Conservation (phyloP, 306 rosid genomes). For the Ceratonia siliqua region DNA sequence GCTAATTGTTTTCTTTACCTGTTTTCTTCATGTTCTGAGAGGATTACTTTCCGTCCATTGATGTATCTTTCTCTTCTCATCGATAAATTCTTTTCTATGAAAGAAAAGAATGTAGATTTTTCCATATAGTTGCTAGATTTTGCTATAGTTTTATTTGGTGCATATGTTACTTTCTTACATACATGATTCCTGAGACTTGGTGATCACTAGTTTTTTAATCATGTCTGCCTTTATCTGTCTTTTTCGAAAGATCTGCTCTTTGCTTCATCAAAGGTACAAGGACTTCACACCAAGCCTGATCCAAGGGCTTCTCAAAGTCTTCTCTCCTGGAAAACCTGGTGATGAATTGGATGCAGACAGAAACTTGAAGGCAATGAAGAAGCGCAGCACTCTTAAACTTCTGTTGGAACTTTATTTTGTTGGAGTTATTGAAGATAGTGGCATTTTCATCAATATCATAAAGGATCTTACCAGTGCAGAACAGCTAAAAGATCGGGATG, state of each 20-base stretch:
- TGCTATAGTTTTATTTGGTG: conserved; percentile 13
- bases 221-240: conserved; percentile 28
- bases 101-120: neutral
- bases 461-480: conserved; percentile 90
- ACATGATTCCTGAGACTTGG: conserved; percentile 22
- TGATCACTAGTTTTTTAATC: conserved; percentile 10
- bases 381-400: conserved; percentile 91
- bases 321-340: conserved; percentile 85
- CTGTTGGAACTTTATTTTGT: conserved; percentile 90
- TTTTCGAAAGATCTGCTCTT: conserved; percentile 77
- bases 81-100: no score
- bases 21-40: conserved; percentile 13
- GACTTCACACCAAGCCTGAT: conserved; percentile 85
- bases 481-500: conserved; percentile 89
- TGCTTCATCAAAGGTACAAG: conserved; percentile 98
- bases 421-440: conserved; percentile 87
- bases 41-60: conserved; percentile 18
- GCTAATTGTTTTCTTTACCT: no score
- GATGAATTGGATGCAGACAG: conserved; percentile 85
- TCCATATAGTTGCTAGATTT: neutral
- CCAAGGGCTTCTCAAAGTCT: conserved; percentile 92
- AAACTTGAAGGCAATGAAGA: conserved; percentile 95
- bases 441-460: conserved; percentile 73
- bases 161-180: conserved; percentile 12
- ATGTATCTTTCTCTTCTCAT: conserved; percentile 10